Base-by-base conservation (phyloP, 768 basidiomycete genomes). In the Boletus subcaerulescens region DNA sequence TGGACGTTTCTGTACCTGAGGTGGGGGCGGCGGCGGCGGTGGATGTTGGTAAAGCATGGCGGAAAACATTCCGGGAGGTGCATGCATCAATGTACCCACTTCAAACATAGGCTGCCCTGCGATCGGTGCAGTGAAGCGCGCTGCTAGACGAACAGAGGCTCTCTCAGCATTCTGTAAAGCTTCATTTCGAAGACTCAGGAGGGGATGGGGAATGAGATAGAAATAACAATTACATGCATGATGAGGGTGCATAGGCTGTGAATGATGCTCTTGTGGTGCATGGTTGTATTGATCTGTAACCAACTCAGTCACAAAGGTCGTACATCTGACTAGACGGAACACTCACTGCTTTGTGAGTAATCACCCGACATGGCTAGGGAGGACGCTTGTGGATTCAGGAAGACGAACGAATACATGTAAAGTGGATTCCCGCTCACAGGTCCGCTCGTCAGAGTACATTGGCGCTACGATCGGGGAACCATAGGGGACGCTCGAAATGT, bases 371-470 rank as follows among this genome's bases (percentile, higher is more conserved):
- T 63, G 45, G 75, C 77, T 77, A 65, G 51, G 45, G 58, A 50
- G 36, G 55, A 48, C 14, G 56, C 60, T 58, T 60, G 48, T 53
- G 55, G 40, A 61, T 55, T 58, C 56, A 61, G 59, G 47, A 44
- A 60, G 49, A 49, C 55, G 35, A 48, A 51, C 52, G 35, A 51
- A 15, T 42, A 45, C 49, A 56, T 39, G 52, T 46, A 43, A 46
- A 52, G 53, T 53, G 46, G 48, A 52, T 47, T 50, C 45, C 18
- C 47, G 45, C 78, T 64, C 63, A 84, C 85, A 76, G 50, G 80
- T 77, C 56, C 82, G 79, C 61, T 85, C 82, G 60, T 80, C 82
- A 52, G 83, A 77, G 67, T 80, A 83, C 66, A 80, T 75, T 60
- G 76, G 74, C 9, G 77, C 56, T 38, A 80, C 65, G 46, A 72